phyloP scores from a whole-genome alignment of 2,329 filamentous ascomycete genomes.

The Zymoseptoria brevis region DNA sequence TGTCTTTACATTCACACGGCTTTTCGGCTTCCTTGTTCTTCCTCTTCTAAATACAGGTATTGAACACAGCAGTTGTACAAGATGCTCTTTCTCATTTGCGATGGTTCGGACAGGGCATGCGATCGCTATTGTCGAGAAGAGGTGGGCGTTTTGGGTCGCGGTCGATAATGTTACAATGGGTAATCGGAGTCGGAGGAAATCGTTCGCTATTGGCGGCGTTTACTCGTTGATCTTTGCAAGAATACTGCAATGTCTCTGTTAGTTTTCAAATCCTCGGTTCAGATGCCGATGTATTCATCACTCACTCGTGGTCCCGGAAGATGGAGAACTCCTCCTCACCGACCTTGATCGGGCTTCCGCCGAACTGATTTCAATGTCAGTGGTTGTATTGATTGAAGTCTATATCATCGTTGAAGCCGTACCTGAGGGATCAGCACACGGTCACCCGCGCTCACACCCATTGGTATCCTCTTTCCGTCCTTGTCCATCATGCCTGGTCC shows the following conservation, averaged over 20 bases:
- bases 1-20: neutral
- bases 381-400: neutral
- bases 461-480: constrained; percentile 78
- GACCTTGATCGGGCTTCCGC: constrained; percentile 91
- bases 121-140: neutral
- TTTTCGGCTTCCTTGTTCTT: neutral
- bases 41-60: neutral
- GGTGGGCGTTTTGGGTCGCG: neutral
- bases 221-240: constrained; percentile 99
- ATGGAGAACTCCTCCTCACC: constrained; percentile 94
- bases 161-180: neutral
- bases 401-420: constrained; percentile 28
- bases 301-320: constrained; percentile 97
- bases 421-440: constrained; percentile 94
- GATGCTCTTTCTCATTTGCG: neutral
- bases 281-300: neutral
- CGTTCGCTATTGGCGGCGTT: constrained; percentile 1
- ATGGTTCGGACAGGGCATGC: neutral
- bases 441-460: constrained; percentile 77
- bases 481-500: constrained; percentile 82
- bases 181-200: neutral
- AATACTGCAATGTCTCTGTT: constrained; percentile 52
- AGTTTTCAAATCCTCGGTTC: neutral
- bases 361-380: constrained; percentile 53
- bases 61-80: neutral